Evolutionary conservation across 2,329 filamentous ascomycete genomes (phyloP), one percentile per base, ranked within the genome.

Genomic region (Penicillium glabrum): DNA sequence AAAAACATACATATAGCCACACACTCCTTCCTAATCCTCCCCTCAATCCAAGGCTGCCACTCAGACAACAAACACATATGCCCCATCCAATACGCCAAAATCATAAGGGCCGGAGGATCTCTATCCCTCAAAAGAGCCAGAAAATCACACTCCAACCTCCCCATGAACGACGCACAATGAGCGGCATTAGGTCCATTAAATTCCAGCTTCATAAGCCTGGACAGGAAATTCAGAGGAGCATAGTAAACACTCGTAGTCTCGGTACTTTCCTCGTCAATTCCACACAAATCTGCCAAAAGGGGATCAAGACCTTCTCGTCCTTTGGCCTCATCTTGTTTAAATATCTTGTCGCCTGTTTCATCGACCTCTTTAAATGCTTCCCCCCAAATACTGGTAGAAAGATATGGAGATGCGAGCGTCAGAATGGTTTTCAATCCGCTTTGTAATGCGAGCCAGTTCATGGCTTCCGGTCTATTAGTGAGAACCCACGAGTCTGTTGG

Each of bases 391-490:
- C 62, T 71, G 4, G 39, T 33, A 0, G 60, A 43, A 6, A 70
- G 23, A 37, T 57, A 60, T 2, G 56, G 51, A 3, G 27, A 35
- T 1, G 61, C 63, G 4, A 66, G 46, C 1, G 52, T 27, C 2
- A 70, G 27, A n/a, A 73, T 66, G 16, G 53, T 61, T 11, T 58
- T 59, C 14, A 72, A 23, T 1, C 69, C 70, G 29, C 68, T 68
- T 46, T 69, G 68, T 1, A 72, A 51, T 27, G 62, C 68, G 3
- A 73, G 61, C 70, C 70, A 73, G 53, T 72, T 73, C 58, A 67
- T 63, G 14, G 57, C 61, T 27, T 58, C 61, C 0, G 59, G 56
- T 21, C 46, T 56, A 13, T 64, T 61, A 1, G 67, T 62, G 14
- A 73, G 63, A 5, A 72, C 63, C 70, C 70, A 73, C 0, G 69